Percentiles rank a stretch among this genome's conserved stretches.
Evolutionary conservation across 495 filamentous ascomycete species (phyloP).

Genomic region (Letharia columbiana): DNA sequence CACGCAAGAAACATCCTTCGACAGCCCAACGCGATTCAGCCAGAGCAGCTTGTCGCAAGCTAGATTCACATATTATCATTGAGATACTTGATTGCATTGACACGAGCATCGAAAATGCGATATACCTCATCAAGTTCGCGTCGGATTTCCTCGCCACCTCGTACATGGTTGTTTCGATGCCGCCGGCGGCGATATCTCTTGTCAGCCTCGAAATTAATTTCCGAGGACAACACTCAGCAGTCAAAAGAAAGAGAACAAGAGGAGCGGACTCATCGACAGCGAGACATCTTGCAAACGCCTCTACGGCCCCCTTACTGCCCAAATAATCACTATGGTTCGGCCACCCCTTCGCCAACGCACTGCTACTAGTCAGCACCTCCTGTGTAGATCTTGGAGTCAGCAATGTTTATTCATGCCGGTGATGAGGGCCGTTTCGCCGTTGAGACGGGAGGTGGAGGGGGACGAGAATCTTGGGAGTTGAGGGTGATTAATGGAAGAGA

Average conservation of each 20-base stretch:
- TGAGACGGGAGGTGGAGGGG: conserved; percentile 30
- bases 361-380: conserved; percentile 32
- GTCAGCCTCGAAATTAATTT: not conserved
- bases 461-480: conserved; percentile 2
- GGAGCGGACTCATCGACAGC: conserved; percentile 31
- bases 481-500: not conserved
- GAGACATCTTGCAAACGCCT: conserved; percentile 49
- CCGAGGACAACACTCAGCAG: not conserved
- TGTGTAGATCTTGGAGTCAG: not conserved
- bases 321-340: conserved; percentile 55
- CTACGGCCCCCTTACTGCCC: conserved; percentile 49
- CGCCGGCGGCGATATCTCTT: conserved; percentile 46
- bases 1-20: conserved; percentile 55
- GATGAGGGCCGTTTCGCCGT: conserved; percentile 23
- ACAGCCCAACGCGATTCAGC: conserved; percentile 53
- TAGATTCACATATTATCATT: not conserved
- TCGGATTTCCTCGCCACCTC: conserved; percentile 25
- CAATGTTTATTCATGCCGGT: conserved; percentile 22
- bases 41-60: conserved; percentile 47
- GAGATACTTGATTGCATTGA: not conserved
- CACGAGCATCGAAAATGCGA: not conserved
- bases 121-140: conserved; percentile 33
- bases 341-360: conserved; percentile 47
- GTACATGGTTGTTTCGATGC: conserved; percentile 67
- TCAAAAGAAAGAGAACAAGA: not conserved